Evolutionary conservation across 2,329 filamentous ascomycete genomes (phyloP).

Genomic region (Claviceps quebecensis): DNA sequence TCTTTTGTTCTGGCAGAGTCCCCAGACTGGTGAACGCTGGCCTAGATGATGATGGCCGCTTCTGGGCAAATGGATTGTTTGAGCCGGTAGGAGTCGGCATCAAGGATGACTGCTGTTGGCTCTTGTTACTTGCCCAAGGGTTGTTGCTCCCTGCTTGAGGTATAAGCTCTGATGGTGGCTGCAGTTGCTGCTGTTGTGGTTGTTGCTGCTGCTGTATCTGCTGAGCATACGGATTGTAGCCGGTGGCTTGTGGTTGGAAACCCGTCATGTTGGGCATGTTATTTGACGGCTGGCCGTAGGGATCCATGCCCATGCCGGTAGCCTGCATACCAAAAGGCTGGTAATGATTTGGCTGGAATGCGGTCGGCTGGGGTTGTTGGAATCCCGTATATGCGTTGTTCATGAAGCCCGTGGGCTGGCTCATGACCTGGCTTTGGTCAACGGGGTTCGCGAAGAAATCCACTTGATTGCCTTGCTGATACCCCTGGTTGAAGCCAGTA

Average conservation of each 20-base stretch:
- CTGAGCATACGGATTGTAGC: conserved; percentile 40
- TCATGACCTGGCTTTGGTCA: conserved; percentile 57
- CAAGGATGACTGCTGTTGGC: conserved; percentile 44
- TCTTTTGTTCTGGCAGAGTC: conserved; percentile 72
- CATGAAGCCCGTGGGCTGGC: conserved; percentile 66
- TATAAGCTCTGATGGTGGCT: conserved; percentile 36
- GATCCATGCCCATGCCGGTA: conserved; percentile 53
- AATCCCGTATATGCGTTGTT: conserved; percentile 41
- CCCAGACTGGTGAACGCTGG: conserved; percentile 56
- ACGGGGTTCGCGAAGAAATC: conserved; percentile 97
- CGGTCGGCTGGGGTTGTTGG: conserved; percentile 32
- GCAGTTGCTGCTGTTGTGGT: conserved; percentile 14
- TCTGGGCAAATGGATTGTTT: conserved; percentile 93
- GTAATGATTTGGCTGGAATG: conserved; percentile 44
- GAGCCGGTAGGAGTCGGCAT: conserved; percentile 83
- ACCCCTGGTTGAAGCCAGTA: conserved; percentile 91
- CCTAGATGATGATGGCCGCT: conserved; percentile 41
- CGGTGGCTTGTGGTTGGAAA: conserved; percentile 37
- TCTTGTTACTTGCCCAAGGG: conserved; percentile 63
- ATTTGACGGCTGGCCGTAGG: conserved; percentile 40
- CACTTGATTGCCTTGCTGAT: conserved; percentile 90
- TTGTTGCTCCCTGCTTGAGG: conserved; percentile 80
- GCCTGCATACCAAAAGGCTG: conserved; percentile 53
- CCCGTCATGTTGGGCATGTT: conserved; percentile 20
- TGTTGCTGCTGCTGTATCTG: conserved; percentile 26